These are phyloP conservation scores for Phytophthora fragariae DNA, from an alignment of 352 stramenopile species.

Conservation along the genomic window DNA sequence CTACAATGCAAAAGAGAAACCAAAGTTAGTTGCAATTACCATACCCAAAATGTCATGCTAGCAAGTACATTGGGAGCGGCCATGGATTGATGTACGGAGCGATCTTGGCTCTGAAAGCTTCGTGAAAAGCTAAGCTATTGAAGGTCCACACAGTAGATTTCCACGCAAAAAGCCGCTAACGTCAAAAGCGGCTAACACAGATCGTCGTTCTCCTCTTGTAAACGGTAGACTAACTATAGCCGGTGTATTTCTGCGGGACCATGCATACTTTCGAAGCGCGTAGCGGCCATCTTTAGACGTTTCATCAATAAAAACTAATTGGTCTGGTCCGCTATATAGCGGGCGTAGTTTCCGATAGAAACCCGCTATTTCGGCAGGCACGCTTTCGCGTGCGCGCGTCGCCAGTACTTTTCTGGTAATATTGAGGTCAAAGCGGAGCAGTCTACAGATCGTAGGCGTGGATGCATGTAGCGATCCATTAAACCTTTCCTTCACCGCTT, in stretches of 20 bases:
- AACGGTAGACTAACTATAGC: neutral
- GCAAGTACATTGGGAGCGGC: too few species aligned
- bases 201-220: neutral
- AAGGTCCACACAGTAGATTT: neutral
- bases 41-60: too few species aligned
- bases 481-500: neutral
- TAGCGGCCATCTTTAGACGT: neutral
- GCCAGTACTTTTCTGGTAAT: conserved; percentile 1
- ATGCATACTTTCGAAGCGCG: neutral
- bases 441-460: neutral
- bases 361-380: neutral
- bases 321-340: neutral
- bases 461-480: neutral
- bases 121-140: too few species aligned
- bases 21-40: too few species aligned
- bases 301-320: conserved; percentile 13
- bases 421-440: neutral
- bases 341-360: conserved; percentile 1
- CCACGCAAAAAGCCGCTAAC: neutral
- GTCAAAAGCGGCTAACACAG: neutral
- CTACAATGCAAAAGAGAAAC: too few species aligned
- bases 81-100: too few species aligned
- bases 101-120: too few species aligned
- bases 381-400: conserved; percentile 1
- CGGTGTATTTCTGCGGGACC: neutral